A percentile compares a stretch with the other conserved stretches of the same genome.
phyloP scores from a whole-genome alignment of 768 basidiomycete species.

The Russula sp. region DNA sequence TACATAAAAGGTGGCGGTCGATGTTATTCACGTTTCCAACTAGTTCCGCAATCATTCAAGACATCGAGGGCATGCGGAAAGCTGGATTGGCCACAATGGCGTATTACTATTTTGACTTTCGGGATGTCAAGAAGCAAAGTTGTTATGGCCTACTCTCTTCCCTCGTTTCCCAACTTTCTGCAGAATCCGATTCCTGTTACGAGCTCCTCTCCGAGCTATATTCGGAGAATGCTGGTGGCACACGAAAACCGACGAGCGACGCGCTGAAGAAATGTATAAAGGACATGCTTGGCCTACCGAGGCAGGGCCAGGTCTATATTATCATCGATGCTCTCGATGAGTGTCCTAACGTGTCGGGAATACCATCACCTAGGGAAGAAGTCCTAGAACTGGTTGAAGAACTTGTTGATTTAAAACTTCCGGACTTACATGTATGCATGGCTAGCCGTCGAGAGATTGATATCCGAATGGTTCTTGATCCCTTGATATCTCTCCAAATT shows the following conservation, averaged over 20 bases:
- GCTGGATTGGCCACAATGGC: too few relatives aligned
- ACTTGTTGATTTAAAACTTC: not conserved
- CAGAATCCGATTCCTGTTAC: too few relatives aligned
- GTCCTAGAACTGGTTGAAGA: not conserved
- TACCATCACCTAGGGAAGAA: not conserved
- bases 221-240: too few relatives aligned
- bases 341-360: not conserved
- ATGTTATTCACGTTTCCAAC: not conserved
- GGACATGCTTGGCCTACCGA: slow-evolving; percentile 8
- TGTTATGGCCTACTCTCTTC: too few relatives aligned
- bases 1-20: not conserved
- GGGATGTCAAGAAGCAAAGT: too few relatives aligned
- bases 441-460: slow-evolving; percentile 6
- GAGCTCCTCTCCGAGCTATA: too few relatives aligned
- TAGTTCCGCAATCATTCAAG: slow-evolving; percentile 7
- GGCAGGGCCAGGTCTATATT: too few relatives aligned
- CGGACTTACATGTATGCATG: not conserved
- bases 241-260: not conserved
- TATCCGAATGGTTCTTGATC: not conserved
- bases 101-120: too few relatives aligned
- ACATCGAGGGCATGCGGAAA: too few relatives aligned
- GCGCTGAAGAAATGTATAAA: not conserved
- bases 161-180: too few relatives aligned
- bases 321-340: slow-evolving; percentile 10
- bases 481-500: not conserved